Evolutionary conservation across 1,284 basidiomycete genomes (phyloP).

Genomic region (Puccinia polysora): DNA sequence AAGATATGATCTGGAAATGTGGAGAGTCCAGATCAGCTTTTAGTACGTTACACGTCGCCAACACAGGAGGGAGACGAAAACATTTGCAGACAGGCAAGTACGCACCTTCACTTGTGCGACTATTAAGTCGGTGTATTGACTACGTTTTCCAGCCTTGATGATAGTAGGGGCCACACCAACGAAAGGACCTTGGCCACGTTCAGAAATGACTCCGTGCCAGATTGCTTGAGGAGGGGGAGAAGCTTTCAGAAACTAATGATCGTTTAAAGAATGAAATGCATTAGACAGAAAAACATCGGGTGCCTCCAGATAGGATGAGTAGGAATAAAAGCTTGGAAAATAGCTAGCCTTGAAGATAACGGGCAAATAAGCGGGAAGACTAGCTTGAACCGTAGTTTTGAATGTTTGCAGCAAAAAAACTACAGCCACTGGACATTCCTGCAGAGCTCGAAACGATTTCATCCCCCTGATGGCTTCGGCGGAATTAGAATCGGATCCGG

Average conservation of each 20-base stretch:
- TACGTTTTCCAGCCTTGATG: conserved; percentile 67
- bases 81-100: neutral
- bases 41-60: neutral
- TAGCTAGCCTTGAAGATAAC: conserved; percentile 65
- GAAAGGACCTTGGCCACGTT: conserved; percentile 69
- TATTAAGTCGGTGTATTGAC: conserved; percentile 81
- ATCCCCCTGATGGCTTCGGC: conserved; percentile 65
- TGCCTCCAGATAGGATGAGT: too few relatives aligned
- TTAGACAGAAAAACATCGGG: conserved; percentile 3
- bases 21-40: neutral
- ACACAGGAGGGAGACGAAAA: too few relatives aligned
- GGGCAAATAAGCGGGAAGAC: conserved; percentile 69
- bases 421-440: conserved; percentile 89
- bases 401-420: conserved; percentile 85
- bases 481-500: conserved; percentile 60
- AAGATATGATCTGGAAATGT: conserved; percentile 73
- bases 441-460: conserved; percentile 87
- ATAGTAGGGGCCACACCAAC: conserved; percentile 69
- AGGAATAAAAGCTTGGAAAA: neutral
- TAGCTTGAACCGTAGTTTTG: conserved; percentile 62
- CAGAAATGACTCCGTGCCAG: conserved; percentile 71
- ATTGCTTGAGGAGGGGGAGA: conserved; percentile 79
- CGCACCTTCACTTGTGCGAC: conserved; percentile 84
- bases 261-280: neutral
- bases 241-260: conserved; percentile 61